phyloP scores from a whole-genome alignment of 768 basidiomycete species.

The Xerocomellus amylosporus region DNA sequence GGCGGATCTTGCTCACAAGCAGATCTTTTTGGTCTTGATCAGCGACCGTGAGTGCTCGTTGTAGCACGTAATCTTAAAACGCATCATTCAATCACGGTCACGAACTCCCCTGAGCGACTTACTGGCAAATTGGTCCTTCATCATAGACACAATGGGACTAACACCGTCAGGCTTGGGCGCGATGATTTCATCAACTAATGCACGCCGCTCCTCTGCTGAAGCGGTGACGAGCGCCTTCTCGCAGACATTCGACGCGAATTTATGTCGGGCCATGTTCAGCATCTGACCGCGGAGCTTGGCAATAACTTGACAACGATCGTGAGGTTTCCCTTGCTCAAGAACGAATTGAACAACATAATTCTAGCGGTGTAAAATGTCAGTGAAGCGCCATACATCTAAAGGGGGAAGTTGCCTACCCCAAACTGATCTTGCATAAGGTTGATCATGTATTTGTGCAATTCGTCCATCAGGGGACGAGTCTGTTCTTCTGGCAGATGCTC shows the following conservation, averaged over 20 bases:
- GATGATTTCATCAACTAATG: slow-evolving; percentile 82
- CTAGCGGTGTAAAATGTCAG: slow-evolving; percentile 37
- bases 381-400: neutral
- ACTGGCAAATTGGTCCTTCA: slow-evolving; percentile 92
- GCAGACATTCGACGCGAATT: slow-evolving; percentile 94
- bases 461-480: slow-evolving; percentile 72
- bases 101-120: slow-evolving; percentile 32
- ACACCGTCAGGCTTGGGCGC: slow-evolving; percentile 59
- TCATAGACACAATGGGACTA: slow-evolving; percentile 63
- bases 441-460: slow-evolving; percentile 68
- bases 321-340: slow-evolving; percentile 70
- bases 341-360: slow-evolving; percentile 97
- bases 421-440: slow-evolving; percentile 88
- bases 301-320: slow-evolving; percentile 68
- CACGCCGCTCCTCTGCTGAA: slow-evolving; percentile 58
- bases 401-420: slow-evolving; percentile 54
- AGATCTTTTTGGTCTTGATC: slow-evolving; percentile 70
- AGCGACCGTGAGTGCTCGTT: slow-evolving; percentile 67
- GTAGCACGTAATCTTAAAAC: slow-evolving; percentile 75
- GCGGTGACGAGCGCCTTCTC: slow-evolving; percentile 82
- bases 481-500: slow-evolving; percentile 74
- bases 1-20: slow-evolving; percentile 59
- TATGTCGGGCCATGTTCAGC: slow-evolving; percentile 77
- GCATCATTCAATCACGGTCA: slow-evolving; percentile 2
- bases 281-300: slow-evolving; percentile 73